A percentile compares a stretch with the other conserved stretches of the same genome.
phyloP scores from a whole-genome alignment of 2,329 filamentous ascomycete genomes.

The Sphaceloma murrayae region DNA sequence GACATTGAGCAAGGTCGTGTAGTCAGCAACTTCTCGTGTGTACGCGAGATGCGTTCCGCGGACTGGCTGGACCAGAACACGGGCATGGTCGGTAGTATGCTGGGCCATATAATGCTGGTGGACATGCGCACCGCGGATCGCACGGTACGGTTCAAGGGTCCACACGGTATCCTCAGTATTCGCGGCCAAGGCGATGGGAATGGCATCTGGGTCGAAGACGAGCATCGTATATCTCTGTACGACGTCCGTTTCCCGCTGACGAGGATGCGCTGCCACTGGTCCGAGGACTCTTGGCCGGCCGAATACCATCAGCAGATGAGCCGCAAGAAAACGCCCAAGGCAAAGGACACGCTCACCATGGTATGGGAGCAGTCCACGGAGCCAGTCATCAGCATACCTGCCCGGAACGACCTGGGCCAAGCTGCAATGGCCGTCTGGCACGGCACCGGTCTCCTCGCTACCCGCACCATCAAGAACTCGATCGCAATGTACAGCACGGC shows the following conservation, averaged over 20 bases:
- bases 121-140: slow-evolving; percentile 12
- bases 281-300: no score
- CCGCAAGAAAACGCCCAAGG: no score
- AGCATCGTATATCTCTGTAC: slow-evolving; percentile 14
- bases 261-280: no score
- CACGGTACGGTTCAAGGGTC: slow-evolving; percentile 14
- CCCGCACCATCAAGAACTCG: background rate
- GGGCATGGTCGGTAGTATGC: slow-evolving; percentile 15
- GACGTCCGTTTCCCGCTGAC: slow-evolving; percentile 16
- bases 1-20: background rate
- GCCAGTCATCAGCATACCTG: background rate
- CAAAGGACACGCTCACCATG: no score
- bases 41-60: slow-evolving; percentile 3
- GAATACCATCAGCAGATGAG: no score
- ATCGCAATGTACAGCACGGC: background rate
- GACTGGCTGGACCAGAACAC: slow-evolving; percentile 18
- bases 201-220: slow-evolving; percentile 14
- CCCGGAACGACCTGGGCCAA: background rate
- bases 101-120: slow-evolving; percentile 7
- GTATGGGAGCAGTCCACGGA: background rate
- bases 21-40: background rate
- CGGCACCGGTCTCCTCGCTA: slow-evolving; percentile 4
- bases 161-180: slow-evolving; percentile 10
- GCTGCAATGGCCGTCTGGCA: slow-evolving; percentile 7
- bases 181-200: slow-evolving; percentile 16